Percentiles rank a stretch among this genome's conserved stretches.
phyloP scores from a whole-genome alignment of 2,329 filamentous ascomycete species.

The Pseudohalonectria lignicola region DNA sequence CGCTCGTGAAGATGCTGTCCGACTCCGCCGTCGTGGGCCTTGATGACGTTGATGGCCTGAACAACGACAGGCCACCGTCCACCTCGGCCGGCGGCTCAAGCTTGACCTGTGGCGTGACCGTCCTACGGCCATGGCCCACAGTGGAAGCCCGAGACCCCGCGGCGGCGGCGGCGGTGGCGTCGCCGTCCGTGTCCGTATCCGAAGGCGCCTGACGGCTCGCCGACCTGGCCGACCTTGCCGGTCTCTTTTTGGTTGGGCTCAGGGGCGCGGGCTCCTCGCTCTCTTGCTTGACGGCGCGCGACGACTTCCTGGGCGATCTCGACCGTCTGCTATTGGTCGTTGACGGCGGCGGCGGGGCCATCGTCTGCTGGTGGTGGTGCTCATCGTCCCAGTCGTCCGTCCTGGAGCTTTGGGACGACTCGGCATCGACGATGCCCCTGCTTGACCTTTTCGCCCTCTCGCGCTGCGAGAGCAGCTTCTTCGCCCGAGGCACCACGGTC shows the following conservation, averaged over 20 bases:
- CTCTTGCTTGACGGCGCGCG: conserved; percentile 37
- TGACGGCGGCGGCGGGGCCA: conserved; percentile 34
- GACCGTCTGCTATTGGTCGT: conserved; percentile 38
- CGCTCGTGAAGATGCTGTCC: conserved; percentile 66
- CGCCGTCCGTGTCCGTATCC: conserved; percentile 37
- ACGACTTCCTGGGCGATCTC: conserved; percentile 42
- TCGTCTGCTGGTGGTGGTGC: conserved; percentile 43
- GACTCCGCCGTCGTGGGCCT: conserved; percentile 20
- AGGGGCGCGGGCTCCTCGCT: conserved; percentile 36
- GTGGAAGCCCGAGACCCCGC: not conserved
- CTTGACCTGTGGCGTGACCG: conserved; percentile 43
- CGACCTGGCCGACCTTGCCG: conserved; percentile 41
- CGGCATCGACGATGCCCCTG: conserved; percentile 65
- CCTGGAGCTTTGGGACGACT: conserved; percentile 48
- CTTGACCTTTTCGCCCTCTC: conserved; percentile 77
- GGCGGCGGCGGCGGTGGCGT: conserved; percentile 23
- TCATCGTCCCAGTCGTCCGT: conserved; percentile 30
- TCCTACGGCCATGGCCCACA: too few species aligned
- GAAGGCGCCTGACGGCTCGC: conserved; percentile 41
- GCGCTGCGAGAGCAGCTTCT: conserved; percentile 63
- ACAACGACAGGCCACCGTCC: conserved; percentile 13
- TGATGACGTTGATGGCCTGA: conserved; percentile 13
- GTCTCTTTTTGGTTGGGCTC: conserved; percentile 45
- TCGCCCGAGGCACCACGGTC: conserved; percentile 66
- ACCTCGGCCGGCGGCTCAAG: conserved; percentile 41